Base-by-base conservation (phyloP, 2,329 filamentous ascomycete species). In the Ramichloridium luteum region DNA sequence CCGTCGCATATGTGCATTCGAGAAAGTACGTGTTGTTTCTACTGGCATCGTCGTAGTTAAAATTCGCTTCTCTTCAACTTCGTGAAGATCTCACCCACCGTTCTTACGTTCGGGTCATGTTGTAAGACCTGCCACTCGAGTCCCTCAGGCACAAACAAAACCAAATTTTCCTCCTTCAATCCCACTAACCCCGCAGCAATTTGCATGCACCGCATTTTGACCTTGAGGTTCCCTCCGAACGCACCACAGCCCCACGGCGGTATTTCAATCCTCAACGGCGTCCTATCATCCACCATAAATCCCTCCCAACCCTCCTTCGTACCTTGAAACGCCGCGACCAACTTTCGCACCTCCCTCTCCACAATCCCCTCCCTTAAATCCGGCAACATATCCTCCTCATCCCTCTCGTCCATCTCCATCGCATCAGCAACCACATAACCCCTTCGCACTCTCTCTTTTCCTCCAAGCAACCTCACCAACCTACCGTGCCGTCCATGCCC, bases 121-220 rank as follows among this genome's bases (percentile, higher is more conserved):
- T n/a, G n/a, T n/a, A n/a, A n/a, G n/a, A n/a, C n/a, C n/a, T n/a
- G n/a, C n/a, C n/a, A n/a, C n/a, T n/a, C n/a, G n/a, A n/a, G n/a
- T n/a, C n/a, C 29, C 14, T 32, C 14, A 5, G 36, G 34, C 3
- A 39, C 28, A 4, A 39, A n/a, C 11, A 37, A 25, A 12, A 36
- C 37, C 16, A 39, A 8, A 3, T 31, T 25, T n/a, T 25, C 14
- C 16, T 12, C 6, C 11, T 29, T 25, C 4, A 39, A n/a, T 6
- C 31, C 34, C 13, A 34, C 37, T n/a, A 37, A 14, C 9, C 23
- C 31, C 25, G 30, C 38, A 25, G 36, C 36, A 31, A 39, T 39
- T 26, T 34, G 37, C 34, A 39, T 41, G 13, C 31, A 36, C 25
- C 28, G 31, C 22, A 29, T 23, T 16, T 39, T 39, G 27, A 33